Percentiles rank a stretch among this genome's conserved stretches.
Conservation (phyloP, 345 rosid genomes). For the Brassica napus region Da-Ae NC_063444.1:4012001-4012500, state of each 20-base stretch:
- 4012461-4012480: slow-evolving; percentile 85
- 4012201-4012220: slow-evolving; percentile 56
- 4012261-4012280: slow-evolving; percentile 64
- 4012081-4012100: slow-evolving; percentile 83
- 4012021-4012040: slow-evolving; percentile 71
- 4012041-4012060: slow-evolving; percentile 61
- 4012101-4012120: slow-evolving; percentile 81
- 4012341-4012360: slow-evolving; percentile 74
- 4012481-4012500: slow-evolving; percentile 94
- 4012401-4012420: slow-evolving; percentile 91
- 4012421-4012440: slow-evolving; percentile 90
- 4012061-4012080: slow-evolving; percentile 57
- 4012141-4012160: slow-evolving; percentile 55
- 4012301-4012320: slow-evolving; percentile 86
- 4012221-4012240: slow-evolving; percentile 74
- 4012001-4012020: slow-evolving; percentile 55
- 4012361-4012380: slow-evolving; percentile 81
- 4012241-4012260: slow-evolving; percentile 64
- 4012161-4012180: slow-evolving; percentile 78
- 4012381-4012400: slow-evolving; percentile 71
- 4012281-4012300: slow-evolving; percentile 90
- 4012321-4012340: slow-evolving; percentile 60
- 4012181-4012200: slow-evolving; percentile 80
- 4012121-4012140: slow-evolving; percentile 57
- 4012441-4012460: slow-evolving; percentile 92